phyloP scores from a whole-genome alignment of 2,329 filamentous ascomycete genomes.

The Alternaria triticimaculans region DNA sequence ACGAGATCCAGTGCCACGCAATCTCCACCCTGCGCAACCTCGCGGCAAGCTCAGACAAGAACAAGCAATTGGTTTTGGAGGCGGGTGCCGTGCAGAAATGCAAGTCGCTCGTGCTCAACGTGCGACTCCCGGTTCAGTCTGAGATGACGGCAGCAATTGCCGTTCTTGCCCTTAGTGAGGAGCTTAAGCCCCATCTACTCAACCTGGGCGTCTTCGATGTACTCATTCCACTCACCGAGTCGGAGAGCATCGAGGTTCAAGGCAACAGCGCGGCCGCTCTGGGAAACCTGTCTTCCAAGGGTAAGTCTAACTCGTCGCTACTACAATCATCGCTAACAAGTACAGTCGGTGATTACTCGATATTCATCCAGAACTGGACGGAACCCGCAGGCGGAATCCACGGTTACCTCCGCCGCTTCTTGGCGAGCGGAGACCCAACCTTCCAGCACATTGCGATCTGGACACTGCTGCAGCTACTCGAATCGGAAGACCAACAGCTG shows the following conservation, averaged over 20 bases:
- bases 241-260: slow-evolving; percentile 95
- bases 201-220: slow-evolving; percentile 96
- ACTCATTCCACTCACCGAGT: slow-evolving; percentile 91
- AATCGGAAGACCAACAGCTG: slow-evolving; percentile 91
- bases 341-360: slow-evolving; percentile 91
- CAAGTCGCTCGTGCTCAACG: slow-evolving; percentile 93
- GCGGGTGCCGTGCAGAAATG: slow-evolving; percentile 98
- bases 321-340: slow-evolving; percentile 32
- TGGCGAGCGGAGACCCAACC: slow-evolving; percentile 91
- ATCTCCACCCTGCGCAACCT: slow-evolving; percentile 96
- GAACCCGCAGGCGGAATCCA: slow-evolving; percentile 94
- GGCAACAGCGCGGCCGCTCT: slow-evolving; percentile 96
- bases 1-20: slow-evolving; percentile 98
- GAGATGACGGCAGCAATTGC: slow-evolving; percentile 99
- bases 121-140: slow-evolving; percentile 92
- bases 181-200: slow-evolving; percentile 89
- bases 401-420: slow-evolving; percentile 90
- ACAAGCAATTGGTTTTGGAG: slow-evolving; percentile 96
- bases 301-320: slow-evolving; percentile 55
- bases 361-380: slow-evolving; percentile 93
- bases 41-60: slow-evolving; percentile 94
- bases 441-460: slow-evolving; percentile 99
- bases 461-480: slow-evolving; percentile 93
- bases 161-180: slow-evolving; percentile 91
- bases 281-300: slow-evolving; percentile 96